phyloP scores from a whole-genome alignment of 768 basidiomycete species.

The Rossbeevera mucosa region DNA sequence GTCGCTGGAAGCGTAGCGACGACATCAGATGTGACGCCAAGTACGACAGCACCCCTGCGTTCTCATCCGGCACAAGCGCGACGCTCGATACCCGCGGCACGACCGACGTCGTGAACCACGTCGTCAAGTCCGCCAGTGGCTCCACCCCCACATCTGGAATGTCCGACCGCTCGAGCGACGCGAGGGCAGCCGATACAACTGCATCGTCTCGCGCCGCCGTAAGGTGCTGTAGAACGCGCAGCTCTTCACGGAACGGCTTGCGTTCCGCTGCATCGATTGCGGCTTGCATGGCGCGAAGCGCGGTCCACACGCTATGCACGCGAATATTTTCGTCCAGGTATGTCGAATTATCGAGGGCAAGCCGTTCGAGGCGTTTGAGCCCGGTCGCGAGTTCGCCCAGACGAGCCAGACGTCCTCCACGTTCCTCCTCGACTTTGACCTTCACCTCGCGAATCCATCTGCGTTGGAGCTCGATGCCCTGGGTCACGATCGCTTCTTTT shows the following conservation, averaged over 20 bases:
- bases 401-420: slow-evolving; percentile 90
- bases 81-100: slow-evolving; percentile 80
- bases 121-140: slow-evolving; percentile 33
- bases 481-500: slow-evolving; percentile 90
- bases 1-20: slow-evolving; percentile 71
- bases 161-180: neutral
- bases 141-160: neutral
- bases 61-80: slow-evolving; percentile 88
- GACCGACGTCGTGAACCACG: slow-evolving; percentile 87
- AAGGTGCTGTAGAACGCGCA: slow-evolving; percentile 75
- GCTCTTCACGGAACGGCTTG: slow-evolving; percentile 85
- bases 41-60: slow-evolving; percentile 85
- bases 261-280: slow-evolving; percentile 63
- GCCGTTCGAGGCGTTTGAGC: slow-evolving; percentile 84
- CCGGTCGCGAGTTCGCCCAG: slow-evolving; percentile 89
- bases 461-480: slow-evolving; percentile 95
- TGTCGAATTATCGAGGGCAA: slow-evolving; percentile 85
- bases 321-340: slow-evolving; percentile 93
- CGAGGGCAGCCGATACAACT: slow-evolving; percentile 35
- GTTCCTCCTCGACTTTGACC: slow-evolving; percentile 92
- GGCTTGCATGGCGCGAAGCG: slow-evolving; percentile 73
- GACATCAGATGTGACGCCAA: slow-evolving; percentile 77
- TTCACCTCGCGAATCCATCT: slow-evolving; percentile 97
- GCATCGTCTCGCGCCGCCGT: slow-evolving; percentile 67
- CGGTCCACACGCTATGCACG: slow-evolving; percentile 88